phyloP scores from a whole-genome alignment of 169 alveolate species.

The Perkinsus chesapeaki region DNA sequence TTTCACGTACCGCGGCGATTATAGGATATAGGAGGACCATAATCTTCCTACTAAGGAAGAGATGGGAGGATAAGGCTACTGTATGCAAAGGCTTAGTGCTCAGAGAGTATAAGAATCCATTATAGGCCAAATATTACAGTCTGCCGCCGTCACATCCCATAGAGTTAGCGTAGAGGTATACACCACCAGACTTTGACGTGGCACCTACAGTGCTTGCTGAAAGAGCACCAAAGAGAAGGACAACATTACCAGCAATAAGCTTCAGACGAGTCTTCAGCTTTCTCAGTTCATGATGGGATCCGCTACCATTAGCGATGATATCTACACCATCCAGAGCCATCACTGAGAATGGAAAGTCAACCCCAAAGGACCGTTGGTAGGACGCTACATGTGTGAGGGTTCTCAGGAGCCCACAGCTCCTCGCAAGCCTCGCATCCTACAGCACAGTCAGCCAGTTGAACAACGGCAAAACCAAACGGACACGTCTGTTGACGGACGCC shows the following conservation, averaged over 20 bases:
- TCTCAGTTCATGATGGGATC: background rate
- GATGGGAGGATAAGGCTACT: too few relatives aligned
- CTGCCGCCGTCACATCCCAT: constrained; percentile 65
- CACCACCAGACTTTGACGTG: constrained; percentile 53
- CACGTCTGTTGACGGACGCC: background rate
- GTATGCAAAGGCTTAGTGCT: too few relatives aligned
- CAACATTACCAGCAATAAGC: background rate
- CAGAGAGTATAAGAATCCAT: too few relatives aligned
- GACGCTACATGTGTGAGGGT: constrained; percentile 32
- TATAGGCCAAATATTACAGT: constrained; percentile 8
- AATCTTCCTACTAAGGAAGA: too few relatives aligned
- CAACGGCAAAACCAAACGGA: background rate
- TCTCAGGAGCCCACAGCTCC: constrained; percentile 70
- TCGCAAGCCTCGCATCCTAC: constrained; percentile 72
- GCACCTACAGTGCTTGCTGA: too few relatives aligned
- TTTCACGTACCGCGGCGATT: too few relatives aligned
- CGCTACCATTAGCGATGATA: constrained; percentile 53
- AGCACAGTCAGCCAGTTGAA: constrained; percentile 29
- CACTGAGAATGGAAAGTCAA: constrained; percentile 2
- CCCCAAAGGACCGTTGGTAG: background rate
- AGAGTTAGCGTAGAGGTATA: constrained; percentile 46
- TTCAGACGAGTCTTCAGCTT: background rate
- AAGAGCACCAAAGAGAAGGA: background rate
- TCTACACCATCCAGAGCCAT: constrained; percentile 64
- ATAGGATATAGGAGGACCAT: too few relatives aligned